Conservation (phyloP, 306 rosid genomes). For the Acacia melanoxylon region DNA sequence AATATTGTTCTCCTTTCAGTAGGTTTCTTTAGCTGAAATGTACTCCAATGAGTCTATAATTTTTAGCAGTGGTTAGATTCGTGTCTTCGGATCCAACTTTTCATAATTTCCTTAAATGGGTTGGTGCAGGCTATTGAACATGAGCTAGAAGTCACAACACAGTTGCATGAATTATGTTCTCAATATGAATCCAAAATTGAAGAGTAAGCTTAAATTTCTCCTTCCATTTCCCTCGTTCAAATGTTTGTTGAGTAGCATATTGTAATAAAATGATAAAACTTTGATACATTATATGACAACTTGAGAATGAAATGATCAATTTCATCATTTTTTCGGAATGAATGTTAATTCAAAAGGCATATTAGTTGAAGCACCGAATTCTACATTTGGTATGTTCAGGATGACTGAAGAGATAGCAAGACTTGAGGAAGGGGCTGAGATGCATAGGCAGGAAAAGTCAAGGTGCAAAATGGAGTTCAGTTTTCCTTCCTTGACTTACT, state of each 20-base stretch:
- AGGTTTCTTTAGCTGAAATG: conserved; percentile 15
- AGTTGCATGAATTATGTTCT: conserved; percentile 67
- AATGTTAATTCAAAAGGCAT: background rate
- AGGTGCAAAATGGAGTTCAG: conserved; percentile 46
- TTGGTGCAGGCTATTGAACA: conserved; percentile 62
- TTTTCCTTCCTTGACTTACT: conserved; percentile 13
- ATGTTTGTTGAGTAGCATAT: background rate
- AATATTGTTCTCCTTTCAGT: background rate
- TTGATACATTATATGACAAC: background rate
- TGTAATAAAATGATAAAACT: conserved; percentile 11
- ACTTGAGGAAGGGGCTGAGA: conserved; percentile 72
- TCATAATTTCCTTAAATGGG: conserved; percentile 20
- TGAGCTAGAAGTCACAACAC: conserved; percentile 59
- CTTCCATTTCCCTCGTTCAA: background rate
- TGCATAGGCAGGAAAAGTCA: conserved; percentile 52
- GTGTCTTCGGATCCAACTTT: background rate
- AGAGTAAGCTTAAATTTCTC: conserved; percentile 55
- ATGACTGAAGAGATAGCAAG: conserved; percentile 71
- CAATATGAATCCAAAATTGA: conserved; percentile 79
- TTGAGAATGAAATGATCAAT: background rate
- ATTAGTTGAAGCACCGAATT: background rate
- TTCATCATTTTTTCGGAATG: conserved; percentile 1
- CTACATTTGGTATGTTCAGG: conserved; percentile 50
- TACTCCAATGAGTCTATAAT: background rate
- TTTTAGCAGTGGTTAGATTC: conserved; percentile 19